Evolutionary conservation across 805 yeast genomes (phyloP).

Genomic region (Tetrapisispora arboricola): DNA sequence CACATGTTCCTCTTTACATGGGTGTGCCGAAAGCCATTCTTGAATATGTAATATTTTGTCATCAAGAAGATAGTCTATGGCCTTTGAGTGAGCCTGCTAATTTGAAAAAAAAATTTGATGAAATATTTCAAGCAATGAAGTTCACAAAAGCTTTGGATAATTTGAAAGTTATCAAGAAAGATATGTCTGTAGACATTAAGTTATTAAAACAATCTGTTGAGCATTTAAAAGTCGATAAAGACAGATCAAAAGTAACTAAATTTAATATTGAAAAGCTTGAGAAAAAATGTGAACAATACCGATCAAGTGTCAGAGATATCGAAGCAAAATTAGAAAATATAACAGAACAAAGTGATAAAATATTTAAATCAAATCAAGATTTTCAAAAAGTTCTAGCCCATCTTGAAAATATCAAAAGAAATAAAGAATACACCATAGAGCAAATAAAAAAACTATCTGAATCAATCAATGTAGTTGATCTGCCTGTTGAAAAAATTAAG

Average conservation of each 20-base stretch:
- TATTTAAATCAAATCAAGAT: conserved; percentile 71
- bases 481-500: conserved; percentile 31
- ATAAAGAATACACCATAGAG: conserved; percentile 35
- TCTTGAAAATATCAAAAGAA: conserved; percentile 45
- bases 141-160: conserved; percentile 84
- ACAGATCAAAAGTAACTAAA: conserved; percentile 53
- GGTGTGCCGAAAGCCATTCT: conserved; percentile 85
- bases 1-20: conserved; percentile 65
- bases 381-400: conserved; percentile 63
- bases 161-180: conserved; percentile 66
- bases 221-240: conserved; percentile 63
- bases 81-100: conserved; percentile 86
- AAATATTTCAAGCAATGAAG: conserved; percentile 89
- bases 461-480: conserved; percentile 19
- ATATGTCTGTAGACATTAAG: conserved; percentile 63
- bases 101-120: conserved; percentile 88
- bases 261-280: conserved; percentile 37
- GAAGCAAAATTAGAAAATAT: conserved; percentile 41
- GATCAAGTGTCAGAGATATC: conserved; percentile 39
- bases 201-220: conserved; percentile 68
- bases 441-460: conserved; percentile 40
- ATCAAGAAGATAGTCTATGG: conserved; percentile 96
- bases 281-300: conserved; percentile 35
- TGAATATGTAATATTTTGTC: conserved; percentile 92
- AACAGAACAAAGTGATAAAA: conserved; percentile 47